Evolutionary conservation across 768 basidiomycete species (phyloP).

Genomic region (Auricularia cornea): DNA sequence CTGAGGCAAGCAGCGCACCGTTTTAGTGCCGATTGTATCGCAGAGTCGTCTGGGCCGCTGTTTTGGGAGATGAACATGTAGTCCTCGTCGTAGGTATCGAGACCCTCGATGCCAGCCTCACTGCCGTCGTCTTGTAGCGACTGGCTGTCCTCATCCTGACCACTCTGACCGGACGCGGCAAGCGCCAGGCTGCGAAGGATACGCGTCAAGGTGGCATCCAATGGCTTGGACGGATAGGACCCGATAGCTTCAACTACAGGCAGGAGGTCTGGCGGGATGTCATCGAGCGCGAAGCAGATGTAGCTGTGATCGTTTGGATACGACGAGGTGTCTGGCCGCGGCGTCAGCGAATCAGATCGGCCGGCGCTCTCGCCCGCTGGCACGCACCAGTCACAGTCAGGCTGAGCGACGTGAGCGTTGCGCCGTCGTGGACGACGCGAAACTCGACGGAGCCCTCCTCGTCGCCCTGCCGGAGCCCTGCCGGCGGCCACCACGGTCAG

Average conservation of each 20-base stretch:
- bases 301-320: conserved; percentile 54
- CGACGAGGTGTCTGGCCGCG: conserved; percentile 50
- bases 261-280: conserved; percentile 33
- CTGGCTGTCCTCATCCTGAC: conserved; percentile 10
- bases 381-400: conserved; percentile 44
- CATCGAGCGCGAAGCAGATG: conserved; percentile 47
- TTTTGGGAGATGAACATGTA: conserved; percentile 29
- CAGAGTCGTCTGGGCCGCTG: conserved; percentile 20
- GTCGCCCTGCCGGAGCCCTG: conserved; percentile 48
- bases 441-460: conserved; percentile 61
- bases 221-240: conserved; percentile 30
- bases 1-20: conserved; percentile 10
- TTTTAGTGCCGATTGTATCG: conserved; percentile 12
- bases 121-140: conserved; percentile 11
- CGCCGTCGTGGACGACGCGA: conserved; percentile 23
- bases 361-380: background rate
- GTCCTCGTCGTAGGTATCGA: conserved; percentile 27
- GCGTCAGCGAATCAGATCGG: background rate
- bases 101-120: conserved; percentile 29
- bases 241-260: conserved; percentile 38
- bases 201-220: conserved; percentile 38
- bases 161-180: background rate
- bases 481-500: background rate
- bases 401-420: conserved; percentile 30
- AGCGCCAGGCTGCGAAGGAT: conserved; percentile 31